Base-by-base conservation (phyloP, 2,329 filamentous ascomycete species). In the Xylogone sp. region DNA sequence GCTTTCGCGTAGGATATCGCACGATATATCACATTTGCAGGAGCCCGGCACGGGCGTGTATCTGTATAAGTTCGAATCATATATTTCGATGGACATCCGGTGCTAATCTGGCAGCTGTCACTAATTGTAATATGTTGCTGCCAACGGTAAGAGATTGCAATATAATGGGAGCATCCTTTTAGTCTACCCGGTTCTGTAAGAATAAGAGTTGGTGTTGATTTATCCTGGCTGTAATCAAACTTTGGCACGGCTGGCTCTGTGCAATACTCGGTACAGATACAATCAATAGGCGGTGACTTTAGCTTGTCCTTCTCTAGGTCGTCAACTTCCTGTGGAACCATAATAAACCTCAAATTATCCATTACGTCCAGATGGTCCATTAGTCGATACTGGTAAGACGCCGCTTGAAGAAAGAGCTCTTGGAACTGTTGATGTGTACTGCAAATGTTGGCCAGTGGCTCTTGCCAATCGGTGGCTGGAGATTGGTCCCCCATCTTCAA, bases 1-100 rank as follows among this genome's bases (percentile, higher is more conserved):
- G 45, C 47, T 20, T 31, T 45, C 22, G 56, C 55, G 48, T 52
- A 59, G 21, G 20, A 31, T 8, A 53, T 49, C 12, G 53, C 53
- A 18, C 56, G 50, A 18, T 51, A 43, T 2, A 58, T 46, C 19
- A 56, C 46, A 45, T 52, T 54, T 43, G 47, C 44, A 7, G 51
- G 51, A 29, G 52, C 51, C 51, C 52, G 46, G 9, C 27, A 45
- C 21, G 21, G n/a, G n/a, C 51, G 48, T 5, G 29, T 16, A 20
- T 22, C 29, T 1, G 50, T 45, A 9, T 13, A 13, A 16, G 43
- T 8, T 22, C 27, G 43, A n/a, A 50, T 48, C 19, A 31, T 20
- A 20, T 46, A 50, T 24, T 3, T 39, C 5, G 34, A 18, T 39
- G n/a, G n/a, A 16, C 8, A 7, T 18, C 10, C n/a, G 4, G 5